Evolutionary conservation across 768 basidiomycete species (phyloP).

Genomic region (Wakefieldia striispora): DNA sequence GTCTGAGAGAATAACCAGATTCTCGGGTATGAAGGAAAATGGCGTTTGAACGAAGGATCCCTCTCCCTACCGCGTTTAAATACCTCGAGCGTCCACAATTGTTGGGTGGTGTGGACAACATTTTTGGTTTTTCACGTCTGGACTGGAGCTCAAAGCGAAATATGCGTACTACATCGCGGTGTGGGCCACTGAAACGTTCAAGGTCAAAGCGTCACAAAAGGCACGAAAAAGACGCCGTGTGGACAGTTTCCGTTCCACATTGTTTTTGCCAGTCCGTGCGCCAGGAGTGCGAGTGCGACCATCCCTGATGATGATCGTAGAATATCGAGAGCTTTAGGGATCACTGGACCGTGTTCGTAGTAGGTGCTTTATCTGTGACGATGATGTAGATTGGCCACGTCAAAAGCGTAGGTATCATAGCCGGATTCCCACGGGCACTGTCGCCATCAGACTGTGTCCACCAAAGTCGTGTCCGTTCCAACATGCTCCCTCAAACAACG

Average conservation of each 20-base stretch:
- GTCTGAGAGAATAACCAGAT: constrained; percentile 20
- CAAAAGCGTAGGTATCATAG: neutral
- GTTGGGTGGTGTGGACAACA: constrained; percentile 1
- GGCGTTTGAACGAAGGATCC: neutral
- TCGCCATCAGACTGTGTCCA: no score
- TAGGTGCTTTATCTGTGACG: no score
- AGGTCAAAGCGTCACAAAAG: neutral
- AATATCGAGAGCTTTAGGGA: no score
- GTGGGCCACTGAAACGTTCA: neutral
- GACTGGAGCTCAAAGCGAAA: neutral
- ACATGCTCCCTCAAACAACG: constrained; percentile 52
- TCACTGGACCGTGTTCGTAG: no score
- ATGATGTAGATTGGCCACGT: no score
- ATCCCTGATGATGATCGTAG: no score
- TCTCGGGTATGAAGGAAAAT: constrained; percentile 3
- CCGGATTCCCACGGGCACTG: constrained; percentile 1
- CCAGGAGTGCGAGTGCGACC: no score
- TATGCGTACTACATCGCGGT: no score
- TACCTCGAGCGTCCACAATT: neutral
- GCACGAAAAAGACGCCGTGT: no score
- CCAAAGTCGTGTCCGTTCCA: neutral
- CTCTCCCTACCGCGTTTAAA: constrained; percentile 1
- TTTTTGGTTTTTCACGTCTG: neutral
- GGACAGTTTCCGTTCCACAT: no score
- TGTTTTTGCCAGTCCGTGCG: no score